phyloP scores from a whole-genome alignment of 345 rosid species.

The Eucalyptus sp. region DNA sequence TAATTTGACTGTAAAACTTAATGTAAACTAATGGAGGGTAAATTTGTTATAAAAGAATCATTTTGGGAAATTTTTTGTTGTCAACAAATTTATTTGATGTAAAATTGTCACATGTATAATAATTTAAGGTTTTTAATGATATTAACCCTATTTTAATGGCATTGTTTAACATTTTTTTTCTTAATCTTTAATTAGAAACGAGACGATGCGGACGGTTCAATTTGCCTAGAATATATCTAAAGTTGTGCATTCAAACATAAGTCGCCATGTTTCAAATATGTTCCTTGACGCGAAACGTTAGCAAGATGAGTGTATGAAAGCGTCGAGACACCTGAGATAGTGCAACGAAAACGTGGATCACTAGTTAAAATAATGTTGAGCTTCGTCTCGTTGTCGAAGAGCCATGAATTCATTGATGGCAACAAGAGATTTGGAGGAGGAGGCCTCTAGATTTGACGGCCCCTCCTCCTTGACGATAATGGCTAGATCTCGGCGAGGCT shows the following conservation, averaged over 20 bases:
- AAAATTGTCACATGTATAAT: no score
- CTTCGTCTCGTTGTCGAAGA: background rate
- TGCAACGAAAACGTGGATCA: background rate
- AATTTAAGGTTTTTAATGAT: no score
- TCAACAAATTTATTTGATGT: no score
- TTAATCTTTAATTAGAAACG: background rate
- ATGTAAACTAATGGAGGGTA: rapidly evolving
- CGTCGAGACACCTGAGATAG: background rate
- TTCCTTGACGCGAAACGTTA: background rate
- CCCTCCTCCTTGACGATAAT: background rate
- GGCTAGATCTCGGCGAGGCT: background rate
- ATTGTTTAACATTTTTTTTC: background rate
- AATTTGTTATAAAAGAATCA: rapidly evolving
- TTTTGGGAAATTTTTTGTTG: no score
- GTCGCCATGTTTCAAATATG: background rate
- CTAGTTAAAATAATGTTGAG: background rate
- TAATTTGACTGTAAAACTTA: rapidly evolving
- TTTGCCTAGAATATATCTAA: background rate
- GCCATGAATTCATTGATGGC: background rate
- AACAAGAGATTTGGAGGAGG: background rate
- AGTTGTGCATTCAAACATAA: background rate
- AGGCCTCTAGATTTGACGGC: background rate
- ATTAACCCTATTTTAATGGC: background rate
- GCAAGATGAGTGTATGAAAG: background rate
- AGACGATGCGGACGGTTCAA: background rate